Evolutionary conservation across 2,329 filamentous ascomycete genomes (phyloP).

Genomic region (Sclerotinia spermophila): DNA sequence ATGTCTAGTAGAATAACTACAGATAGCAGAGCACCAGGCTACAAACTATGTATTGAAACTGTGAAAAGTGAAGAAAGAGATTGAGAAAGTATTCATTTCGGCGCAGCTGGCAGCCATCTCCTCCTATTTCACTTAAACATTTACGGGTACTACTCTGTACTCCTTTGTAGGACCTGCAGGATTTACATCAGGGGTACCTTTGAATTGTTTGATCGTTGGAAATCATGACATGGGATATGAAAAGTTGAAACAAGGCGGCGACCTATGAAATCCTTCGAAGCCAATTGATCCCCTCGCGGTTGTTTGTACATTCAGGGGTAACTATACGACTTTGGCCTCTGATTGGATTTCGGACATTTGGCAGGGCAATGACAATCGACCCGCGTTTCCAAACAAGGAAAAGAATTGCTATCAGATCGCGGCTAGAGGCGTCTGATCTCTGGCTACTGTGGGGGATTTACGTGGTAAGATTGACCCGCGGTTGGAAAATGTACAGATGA

Average conservation of each 20-base stretch:
- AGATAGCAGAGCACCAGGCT: constrained; percentile 16
- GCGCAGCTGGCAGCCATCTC: constrained; percentile 13
- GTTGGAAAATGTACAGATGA: not conserved
- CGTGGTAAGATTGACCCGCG: not conserved
- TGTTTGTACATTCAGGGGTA: constrained; percentile 1
- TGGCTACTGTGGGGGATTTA: not conserved
- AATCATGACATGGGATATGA: not conserved
- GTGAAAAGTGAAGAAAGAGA: not conserved
- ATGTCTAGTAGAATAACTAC: not conserved
- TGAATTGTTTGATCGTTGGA: not conserved
- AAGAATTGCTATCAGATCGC: not conserved
- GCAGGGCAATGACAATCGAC: not conserved
- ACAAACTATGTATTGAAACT: not conserved
- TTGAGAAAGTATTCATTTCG: constrained; percentile 7
- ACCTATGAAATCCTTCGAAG: not conserved
- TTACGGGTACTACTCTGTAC: constrained; percentile 1
- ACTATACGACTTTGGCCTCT: not conserved
- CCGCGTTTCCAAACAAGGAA: not conserved
- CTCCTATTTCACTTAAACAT: constrained; percentile 7
- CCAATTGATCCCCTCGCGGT: not conserved
- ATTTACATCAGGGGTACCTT: not conserved
- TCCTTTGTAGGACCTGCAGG: constrained; percentile 10
- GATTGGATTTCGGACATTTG: constrained; percentile 2
- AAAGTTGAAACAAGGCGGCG: constrained; percentile 14
- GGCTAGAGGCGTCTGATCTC: constrained; percentile 14